Base-by-base conservation (phyloP, 2,329 filamentous ascomycete genomes). In the Talaromyces sp. region DNA sequence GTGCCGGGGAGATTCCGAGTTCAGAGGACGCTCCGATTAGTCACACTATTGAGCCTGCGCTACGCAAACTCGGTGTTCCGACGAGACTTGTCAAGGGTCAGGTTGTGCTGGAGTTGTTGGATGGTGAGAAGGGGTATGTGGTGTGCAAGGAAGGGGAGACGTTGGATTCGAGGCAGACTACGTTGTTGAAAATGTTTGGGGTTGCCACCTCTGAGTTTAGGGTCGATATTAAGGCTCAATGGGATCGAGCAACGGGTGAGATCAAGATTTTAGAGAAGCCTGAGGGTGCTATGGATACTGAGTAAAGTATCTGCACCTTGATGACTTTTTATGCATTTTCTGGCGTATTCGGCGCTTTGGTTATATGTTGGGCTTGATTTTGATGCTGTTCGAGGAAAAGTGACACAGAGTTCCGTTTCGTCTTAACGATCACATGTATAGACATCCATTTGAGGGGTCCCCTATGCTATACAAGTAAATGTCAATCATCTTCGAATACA, bases 131-230 rank as follows among this genome's bases (percentile, higher is more conserved):
- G 59, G 82, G 83, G 27, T 96, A 93, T 76, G 85, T 85, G 10
- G 88, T 99, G 59, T 98, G 94, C 81, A 88, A 88, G 73, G 89
- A 93, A 78, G 95, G 94, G 11, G 88, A 97, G 75, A 85, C 88
- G 53, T 81, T 99, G 70, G 93, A 97, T 79, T 93, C 91, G 70
- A 86, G 94, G 72, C 95, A 99, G 85, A 97, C 95, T 65, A 90
- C 93, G 69, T 81, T 99, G 75, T 79, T 99, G 79, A 98, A 98
- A 86, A 84, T 97, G 73, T 98, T 99, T 80, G 90, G 92, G 62
- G 87, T 97, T 65, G 92, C 91, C 68, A 87, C 95, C 80, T 91
- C 92, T 66, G 93, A 98, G 81, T 99, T 99, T 82, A 89, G 85
- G 77, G 88, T 99, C 66, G 85, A 88, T 73, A 81, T 96, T 70